Base-by-base conservation (phyloP, 495 filamentous ascomycete genomes). In the Tuber borchii region DNA sequence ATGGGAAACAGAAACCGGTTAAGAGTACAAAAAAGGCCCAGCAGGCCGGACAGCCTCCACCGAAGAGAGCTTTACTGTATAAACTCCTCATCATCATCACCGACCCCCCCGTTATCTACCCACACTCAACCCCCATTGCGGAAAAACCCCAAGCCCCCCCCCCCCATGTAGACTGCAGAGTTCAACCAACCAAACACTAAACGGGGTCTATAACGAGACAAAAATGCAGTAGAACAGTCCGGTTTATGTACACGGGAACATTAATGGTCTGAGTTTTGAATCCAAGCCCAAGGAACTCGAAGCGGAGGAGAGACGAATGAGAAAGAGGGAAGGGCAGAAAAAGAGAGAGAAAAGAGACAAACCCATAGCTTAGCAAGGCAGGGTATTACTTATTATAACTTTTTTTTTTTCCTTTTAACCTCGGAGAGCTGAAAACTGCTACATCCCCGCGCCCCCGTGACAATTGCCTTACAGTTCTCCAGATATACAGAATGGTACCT, bases 401-500 rank as follows among this genome's bases (percentile, higher is more conserved):
- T 31, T 56, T 56, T n/a, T 61, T 31, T 10, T 12, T 17, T 65
- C 56, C 56, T 65, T 34, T 34, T 65, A 34, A 34, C 26, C 56
- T 65, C 56, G 56, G 26, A 34, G 56, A 16, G 56, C 56, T 65
- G 56, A 65, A 65, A 65, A 65, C 31, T 65, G 56, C 31, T 65
- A 34, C 56, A 65, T 65, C 56, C 56, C 56, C 56, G 31, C 26
- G 56, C 17, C 56, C 56, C 56, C 56, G 56, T 65, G 56, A 65
- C 56, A 34, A 26, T 34, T 34, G 26, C 56, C 56, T 65, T 26
- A 65, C 56, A 26, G 56, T 14, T 65, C 56, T 34, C 56, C 26
- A 65, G 56, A 34, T 65, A 65, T 65, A 16, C 56, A 65, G 56
- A 65, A 65, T 34, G 56, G 56, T 65, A 65, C 56, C 56, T 65